Percentiles rank a stretch among this genome's conserved stretches.
These are phyloP conservation scores for Lactarius sp. DNA, from an alignment of 768 basidiomycete genomes.

Conservation along the genomic window DNA sequence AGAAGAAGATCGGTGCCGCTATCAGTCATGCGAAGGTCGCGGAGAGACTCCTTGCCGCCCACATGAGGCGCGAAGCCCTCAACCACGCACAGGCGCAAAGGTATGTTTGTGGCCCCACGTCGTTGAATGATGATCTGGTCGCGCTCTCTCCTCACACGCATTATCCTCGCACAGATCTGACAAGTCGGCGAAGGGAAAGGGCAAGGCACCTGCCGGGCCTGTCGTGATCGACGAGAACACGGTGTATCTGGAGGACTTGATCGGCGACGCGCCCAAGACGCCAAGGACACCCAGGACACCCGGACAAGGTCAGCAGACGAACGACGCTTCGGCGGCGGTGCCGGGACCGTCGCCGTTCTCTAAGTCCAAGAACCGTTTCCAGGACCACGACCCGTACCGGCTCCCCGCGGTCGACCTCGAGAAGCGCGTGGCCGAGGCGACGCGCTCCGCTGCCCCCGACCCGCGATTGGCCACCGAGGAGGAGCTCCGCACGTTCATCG, in stretches of 20 bases:
- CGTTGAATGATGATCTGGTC: too few relatives aligned
- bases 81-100: conserved; percentile 46
- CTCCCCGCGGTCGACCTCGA: conserved; percentile 80
- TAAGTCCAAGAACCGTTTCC: conserved; percentile 56
- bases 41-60: conserved; percentile 88
- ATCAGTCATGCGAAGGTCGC: conserved; percentile 82
- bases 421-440: conserved; percentile 55
- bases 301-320: conserved; percentile 20
- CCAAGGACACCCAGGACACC: conserved; percentile 38
- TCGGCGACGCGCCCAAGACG: conserved; percentile 49
- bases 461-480: conserved; percentile 95
- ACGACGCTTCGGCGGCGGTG: conserved; percentile 27
- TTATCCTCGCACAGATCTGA: conserved; percentile 1
- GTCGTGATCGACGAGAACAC: conserved; percentile 62
- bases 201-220: conserved; percentile 41
- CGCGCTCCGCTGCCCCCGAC: conserved; percentile 62
- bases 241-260: conserved; percentile 87
- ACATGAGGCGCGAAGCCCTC: conserved; percentile 85
- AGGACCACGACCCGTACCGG: conserved; percentile 88
- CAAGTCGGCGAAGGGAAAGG: conserved; percentile 39
- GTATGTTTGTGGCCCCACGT: conserved; percentile 33
- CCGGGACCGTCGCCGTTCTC: conserved; percentile 44
- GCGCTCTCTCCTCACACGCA: too few relatives aligned
- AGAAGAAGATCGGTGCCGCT: conserved; percentile 88
- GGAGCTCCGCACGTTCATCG: conserved; percentile 87